These are phyloP conservation scores for Mucor indicus DNA, from an alignment of 371 early-diverging fungal species.

Conservation along the genomic window DNA sequence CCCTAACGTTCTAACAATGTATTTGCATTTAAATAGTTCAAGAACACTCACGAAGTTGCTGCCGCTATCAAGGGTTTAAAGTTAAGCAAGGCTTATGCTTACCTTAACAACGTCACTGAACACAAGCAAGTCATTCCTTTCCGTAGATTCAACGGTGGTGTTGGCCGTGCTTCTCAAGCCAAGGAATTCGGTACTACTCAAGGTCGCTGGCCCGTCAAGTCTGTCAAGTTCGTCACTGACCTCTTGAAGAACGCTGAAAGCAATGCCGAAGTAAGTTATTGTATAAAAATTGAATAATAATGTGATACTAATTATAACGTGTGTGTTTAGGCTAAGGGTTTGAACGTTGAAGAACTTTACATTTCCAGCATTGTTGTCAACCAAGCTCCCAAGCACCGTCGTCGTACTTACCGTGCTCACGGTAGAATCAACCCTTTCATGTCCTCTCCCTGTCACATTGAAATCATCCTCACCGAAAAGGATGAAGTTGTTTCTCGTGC, in stretches of 20 bases:
- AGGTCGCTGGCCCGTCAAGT: slow-evolving; percentile 99
- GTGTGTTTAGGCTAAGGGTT: slow-evolving; percentile 78
- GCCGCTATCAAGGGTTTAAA: slow-evolving; percentile 93
- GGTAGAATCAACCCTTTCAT: slow-evolving; percentile 98
- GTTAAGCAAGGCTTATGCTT: slow-evolving; percentile 91
- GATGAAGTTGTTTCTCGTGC: slow-evolving; percentile 75
- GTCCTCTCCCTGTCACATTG: slow-evolving; percentile 97
- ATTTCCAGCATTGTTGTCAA: slow-evolving; percentile 97
- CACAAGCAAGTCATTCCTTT: slow-evolving; percentile 98
- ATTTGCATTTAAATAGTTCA: slow-evolving; percentile 58
- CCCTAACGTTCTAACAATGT: too few species aligned
- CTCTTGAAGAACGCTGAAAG: slow-evolving; percentile 95
- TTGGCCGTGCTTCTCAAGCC: slow-evolving; percentile 96
- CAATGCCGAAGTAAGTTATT: slow-evolving; percentile 83
- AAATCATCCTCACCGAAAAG: slow-evolving; percentile 88
- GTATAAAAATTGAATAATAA: not conserved
- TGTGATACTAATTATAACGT: not conserved
- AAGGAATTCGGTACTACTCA: slow-evolving; percentile 88
- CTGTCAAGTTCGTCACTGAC: slow-evolving; percentile 84
- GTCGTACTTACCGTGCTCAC: slow-evolving; percentile 99
- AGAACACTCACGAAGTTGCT: slow-evolving; percentile 99
- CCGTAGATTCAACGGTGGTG: slow-evolving; percentile 95
- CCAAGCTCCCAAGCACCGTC: slow-evolving; percentile 98
- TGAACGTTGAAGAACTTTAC: slow-evolving; percentile 83
- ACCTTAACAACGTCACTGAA: slow-evolving; percentile 92